Percentiles rank a stretch among this genome's conserved stretches.
phyloP scores from a whole-genome alignment of 2,329 filamentous ascomycete genomes.

The Teratosphaeriaceae sp. region DNA sequence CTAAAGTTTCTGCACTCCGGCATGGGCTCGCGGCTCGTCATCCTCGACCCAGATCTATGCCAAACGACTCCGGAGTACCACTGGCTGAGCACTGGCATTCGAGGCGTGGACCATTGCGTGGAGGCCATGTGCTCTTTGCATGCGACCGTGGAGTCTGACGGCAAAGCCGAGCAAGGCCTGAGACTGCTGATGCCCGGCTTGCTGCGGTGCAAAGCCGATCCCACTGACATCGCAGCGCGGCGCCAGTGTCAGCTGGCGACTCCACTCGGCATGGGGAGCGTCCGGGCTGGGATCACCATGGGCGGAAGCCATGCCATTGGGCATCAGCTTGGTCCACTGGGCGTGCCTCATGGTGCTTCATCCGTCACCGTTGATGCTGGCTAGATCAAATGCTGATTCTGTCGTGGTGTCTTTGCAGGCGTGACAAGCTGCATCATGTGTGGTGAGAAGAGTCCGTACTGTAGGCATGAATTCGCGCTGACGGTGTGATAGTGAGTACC shows the following conservation, averaged over 20 bases:
- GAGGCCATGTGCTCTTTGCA: constrained; percentile 46
- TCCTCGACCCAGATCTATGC: constrained; percentile 50
- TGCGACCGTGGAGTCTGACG: constrained; percentile 30
- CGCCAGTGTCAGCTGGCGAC: constrained; percentile 45
- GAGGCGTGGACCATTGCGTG: constrained; percentile 53
- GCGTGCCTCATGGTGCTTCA: constrained; percentile 55
- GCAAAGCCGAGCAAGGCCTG: constrained; percentile 33
- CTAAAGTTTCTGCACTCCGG: constrained; percentile 13
- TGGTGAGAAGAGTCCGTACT: too few relatives aligned
- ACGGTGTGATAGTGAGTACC: too few relatives aligned
- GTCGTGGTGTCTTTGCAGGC: constrained; percentile 47
- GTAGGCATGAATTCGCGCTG: too few relatives aligned
- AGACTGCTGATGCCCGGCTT: constrained; percentile 38
- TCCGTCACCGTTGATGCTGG: too few relatives aligned
- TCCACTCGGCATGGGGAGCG: constrained; percentile 30
- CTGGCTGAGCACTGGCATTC: constrained; percentile 54
- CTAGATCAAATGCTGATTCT: constrained; percentile 44
- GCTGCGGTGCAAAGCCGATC: constrained; percentile 35
- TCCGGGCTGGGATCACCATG: constrained; percentile 22
- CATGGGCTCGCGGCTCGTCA: constrained; percentile 43
- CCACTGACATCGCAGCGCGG: constrained; percentile 35
- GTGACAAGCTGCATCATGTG: constrained; percentile 53
- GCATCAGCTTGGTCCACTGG: constrained; percentile 44
- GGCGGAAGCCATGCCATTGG: constrained; percentile 38
- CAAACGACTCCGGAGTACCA: constrained; percentile 45